These are phyloP conservation scores for Gastrodia elata DNA, from an alignment of 106 monocot species.

Conservation along the genomic window DNA sequence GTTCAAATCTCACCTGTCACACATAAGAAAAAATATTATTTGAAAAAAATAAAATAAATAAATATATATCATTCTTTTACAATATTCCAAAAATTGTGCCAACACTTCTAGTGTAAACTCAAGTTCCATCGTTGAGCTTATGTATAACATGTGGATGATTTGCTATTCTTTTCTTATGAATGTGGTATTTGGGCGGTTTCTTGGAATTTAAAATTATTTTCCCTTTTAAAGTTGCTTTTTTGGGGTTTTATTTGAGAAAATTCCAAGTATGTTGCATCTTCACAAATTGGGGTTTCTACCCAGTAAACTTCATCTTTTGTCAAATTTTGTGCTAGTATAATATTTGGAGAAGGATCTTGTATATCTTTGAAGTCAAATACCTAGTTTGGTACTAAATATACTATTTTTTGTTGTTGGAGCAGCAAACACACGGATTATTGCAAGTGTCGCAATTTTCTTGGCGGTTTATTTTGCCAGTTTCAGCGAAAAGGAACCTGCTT, in stretches of 20 bases:
- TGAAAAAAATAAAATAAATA: too few species aligned
- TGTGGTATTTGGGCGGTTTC: background rate
- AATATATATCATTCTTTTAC: too few species aligned
- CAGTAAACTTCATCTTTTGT: background rate
- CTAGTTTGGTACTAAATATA: background rate
- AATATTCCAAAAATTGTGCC: too few species aligned
- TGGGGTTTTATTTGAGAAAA: too few species aligned
- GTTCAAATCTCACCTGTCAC: too few species aligned
- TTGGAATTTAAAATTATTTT: background rate
- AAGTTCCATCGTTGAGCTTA: too few species aligned
- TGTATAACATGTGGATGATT: background rate
- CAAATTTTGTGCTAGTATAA: background rate
- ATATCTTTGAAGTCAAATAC: background rate
- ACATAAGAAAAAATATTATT: too few species aligned
- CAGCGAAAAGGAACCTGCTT: background rate
- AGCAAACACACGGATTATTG: background rate
- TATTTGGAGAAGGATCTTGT: background rate
- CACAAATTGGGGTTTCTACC: background rate
- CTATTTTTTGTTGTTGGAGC: background rate
- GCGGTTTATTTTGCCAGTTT: background rate
- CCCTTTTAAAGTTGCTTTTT: too few species aligned
- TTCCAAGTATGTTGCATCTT: background rate
- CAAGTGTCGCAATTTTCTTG: background rate
- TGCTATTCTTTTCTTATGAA: background rate
- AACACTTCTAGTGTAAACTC: too few species aligned